Evolutionary conservation across 495 filamentous ascomycete species (phyloP), one percentile per base, ranked within the genome.

Genomic region (Hamigera avellanea): DNA sequence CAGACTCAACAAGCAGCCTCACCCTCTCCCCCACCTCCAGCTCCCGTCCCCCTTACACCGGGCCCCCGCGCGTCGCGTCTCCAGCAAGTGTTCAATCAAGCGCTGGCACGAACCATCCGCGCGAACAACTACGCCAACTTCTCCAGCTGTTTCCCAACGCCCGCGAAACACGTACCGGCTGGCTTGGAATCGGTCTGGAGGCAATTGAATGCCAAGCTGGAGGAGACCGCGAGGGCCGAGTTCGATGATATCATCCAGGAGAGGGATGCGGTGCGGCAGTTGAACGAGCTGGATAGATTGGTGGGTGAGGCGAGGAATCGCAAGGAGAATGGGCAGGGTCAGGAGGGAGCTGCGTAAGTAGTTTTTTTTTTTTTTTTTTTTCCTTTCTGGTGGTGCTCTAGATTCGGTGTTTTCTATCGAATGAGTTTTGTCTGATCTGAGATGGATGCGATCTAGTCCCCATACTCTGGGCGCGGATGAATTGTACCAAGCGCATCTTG

Each of bases 221-320:
- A 76, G 39, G 65, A 67, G 39, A 64, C 78, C 35, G 80, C 66
- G 1, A 64, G 52, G 45, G 58, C 64, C 15, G 83, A 94, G 51
- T 95, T 94, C 57, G 81, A 88, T 19, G 64, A 59, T 5, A 86
- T 95, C 42, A 42, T 94, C 33, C 53, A 62, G 18, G 74, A 81
- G 51, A 61, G 84, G 32, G 62, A 76, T 33, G 87, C 88, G 1
- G 72, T 95, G 2, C 44, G 60, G 40, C 74, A 75, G 30, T 62
- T 98, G 38, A 95, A 98, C 64, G 78, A 80, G 46, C 66, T 95
- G 35, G 89, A 98, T 57, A 61, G 63, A 9, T 62, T 94, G 31
- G 70, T 91, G 19, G 64, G 54, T 14, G 86, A 86, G 28, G 89
- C 85, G 17, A 72, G 61, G 43, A 59, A 60, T 41, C 63, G 81